Evolutionary conservation across 257 asterid species (phyloP), one percentile per base, ranked within the genome.

Genomic region (Linaria vulgaris): DNA sequence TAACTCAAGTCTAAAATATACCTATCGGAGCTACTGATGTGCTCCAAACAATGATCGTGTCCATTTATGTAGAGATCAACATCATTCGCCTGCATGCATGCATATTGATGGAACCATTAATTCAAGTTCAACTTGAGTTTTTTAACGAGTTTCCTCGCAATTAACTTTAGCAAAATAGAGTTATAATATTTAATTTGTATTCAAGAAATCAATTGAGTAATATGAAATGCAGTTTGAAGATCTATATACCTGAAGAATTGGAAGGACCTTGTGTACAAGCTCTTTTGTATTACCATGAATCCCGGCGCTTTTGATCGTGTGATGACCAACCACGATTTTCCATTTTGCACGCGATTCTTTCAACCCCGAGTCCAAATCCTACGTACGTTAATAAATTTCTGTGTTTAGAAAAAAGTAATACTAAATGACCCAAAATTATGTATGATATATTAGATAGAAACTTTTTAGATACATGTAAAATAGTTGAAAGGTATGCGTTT

Each of bases 291-390:
- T 54, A 3, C 94, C 87, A 73, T 88, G 96, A 20, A 69, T 6
- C 43, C 96, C 92, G 31, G 75, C 91, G 52, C 91, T 88, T 73
- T 74, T 78, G 20, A 88, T 77, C 16, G 96, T 85, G 53, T 88
- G 96, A 69, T 88, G 96, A 15, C 94, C 96, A 5, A 85, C 74
- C 39, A 85, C 88, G 6, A 88, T 80, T 60, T 85, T 88, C 96
- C 96, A 88, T 46, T 59, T 81, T n/a, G 91, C 88, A 25, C 12
- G 68, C 23, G 96, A 85, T 62, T 80, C 81, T 48, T 15, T 63
- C 22, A 85, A 34, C 14, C 77, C 91, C 11, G 14, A 60, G 20
- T 85, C 91, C 60, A 88, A 62, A 73, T 88, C 96, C 96, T 88
- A 54, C 15, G 22, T 88, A 54, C 15, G 22, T 17, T 7, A 24